A percentile compares a stretch with the other conserved stretches of the same genome.
Conservation (phyloP, 1,139 yeast species). For the Debaryomycetaceae sp. region DNA sequence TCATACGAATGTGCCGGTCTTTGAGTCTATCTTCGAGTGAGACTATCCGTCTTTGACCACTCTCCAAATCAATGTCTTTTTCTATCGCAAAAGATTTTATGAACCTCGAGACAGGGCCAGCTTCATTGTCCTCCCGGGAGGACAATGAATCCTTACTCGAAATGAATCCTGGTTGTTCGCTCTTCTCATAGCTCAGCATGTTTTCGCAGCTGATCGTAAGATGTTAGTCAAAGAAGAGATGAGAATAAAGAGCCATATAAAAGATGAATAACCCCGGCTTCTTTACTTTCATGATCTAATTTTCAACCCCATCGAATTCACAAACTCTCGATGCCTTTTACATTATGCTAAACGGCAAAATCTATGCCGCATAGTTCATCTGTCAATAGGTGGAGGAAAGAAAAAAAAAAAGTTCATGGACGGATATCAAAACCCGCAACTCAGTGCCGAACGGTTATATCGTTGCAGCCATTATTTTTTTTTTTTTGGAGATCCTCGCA, state of each 20-base stretch:
- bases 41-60: not conserved
- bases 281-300: not conserved
- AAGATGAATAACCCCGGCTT: not conserved
- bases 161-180: not conserved
- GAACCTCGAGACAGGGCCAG: not conserved
- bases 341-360: not conserved
- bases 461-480: not conserved
- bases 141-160: not conserved
- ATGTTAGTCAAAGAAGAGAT: too few relatives aligned
- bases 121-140: not conserved
- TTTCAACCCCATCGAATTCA: not conserved
- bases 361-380: not conserved
- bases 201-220: not conserved
- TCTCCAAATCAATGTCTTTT: not conserved
- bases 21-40: constrained; percentile 5
- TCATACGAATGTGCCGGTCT: constrained; percentile 17
- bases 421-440: not conserved
- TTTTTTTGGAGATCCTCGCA: not conserved
- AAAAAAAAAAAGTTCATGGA: not conserved
- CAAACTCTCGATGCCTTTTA: not conserved
- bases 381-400: not conserved
- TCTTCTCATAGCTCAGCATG: not conserved
- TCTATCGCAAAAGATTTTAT: not conserved
- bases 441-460: not conserved
- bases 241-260: too few relatives aligned